Evolutionary conservation across 1,284 basidiomycete genomes (phyloP).

Genomic region (Trametes versicolor): DNA sequence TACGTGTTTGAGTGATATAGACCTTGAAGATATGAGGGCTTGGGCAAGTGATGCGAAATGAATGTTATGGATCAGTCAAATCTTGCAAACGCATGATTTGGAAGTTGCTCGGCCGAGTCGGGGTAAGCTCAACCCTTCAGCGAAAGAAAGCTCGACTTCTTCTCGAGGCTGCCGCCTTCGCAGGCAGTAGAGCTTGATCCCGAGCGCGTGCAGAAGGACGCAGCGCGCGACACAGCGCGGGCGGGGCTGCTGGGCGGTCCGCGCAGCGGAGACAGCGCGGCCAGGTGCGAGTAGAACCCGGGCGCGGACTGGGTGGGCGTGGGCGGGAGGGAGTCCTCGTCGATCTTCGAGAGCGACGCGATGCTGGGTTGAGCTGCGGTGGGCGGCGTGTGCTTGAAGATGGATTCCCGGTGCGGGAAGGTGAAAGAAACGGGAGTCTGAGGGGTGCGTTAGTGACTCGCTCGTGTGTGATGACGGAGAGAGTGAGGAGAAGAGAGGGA

Average conservation of each 20-base stretch:
- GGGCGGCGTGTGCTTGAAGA: conserved; percentile 1
- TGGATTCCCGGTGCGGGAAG: neutral
- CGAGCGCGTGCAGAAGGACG: neutral
- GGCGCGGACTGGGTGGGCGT: neutral
- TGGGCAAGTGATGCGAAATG: too few relatives aligned
- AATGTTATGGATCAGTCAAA: too few relatives aligned
- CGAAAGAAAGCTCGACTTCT: conserved; percentile 26
- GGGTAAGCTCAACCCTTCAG: conserved; percentile 5
- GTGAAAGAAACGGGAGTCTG: neutral
- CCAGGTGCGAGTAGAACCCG: neutral
- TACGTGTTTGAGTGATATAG: too few relatives aligned
- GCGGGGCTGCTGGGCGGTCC: conserved; percentile 5
- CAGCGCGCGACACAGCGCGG: conserved; percentile 7
- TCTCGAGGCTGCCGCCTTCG: neutral
- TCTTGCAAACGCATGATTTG: too few relatives aligned
- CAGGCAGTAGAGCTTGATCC: neutral
- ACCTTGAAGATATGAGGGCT: too few relatives aligned
- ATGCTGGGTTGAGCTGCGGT: conserved; percentile 1
- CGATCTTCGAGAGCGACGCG: conserved; percentile 3
- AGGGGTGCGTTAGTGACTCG: neutral
- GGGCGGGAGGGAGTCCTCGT: conserved; percentile 5
- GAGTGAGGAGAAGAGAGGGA: too few relatives aligned
- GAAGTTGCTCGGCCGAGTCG: neutral
- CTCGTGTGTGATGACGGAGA: neutral
- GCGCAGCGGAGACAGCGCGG: conserved; percentile 9